Base-by-base conservation (phyloP, 306 rosid genomes). In the Aeschynomene evenia region DNA sequence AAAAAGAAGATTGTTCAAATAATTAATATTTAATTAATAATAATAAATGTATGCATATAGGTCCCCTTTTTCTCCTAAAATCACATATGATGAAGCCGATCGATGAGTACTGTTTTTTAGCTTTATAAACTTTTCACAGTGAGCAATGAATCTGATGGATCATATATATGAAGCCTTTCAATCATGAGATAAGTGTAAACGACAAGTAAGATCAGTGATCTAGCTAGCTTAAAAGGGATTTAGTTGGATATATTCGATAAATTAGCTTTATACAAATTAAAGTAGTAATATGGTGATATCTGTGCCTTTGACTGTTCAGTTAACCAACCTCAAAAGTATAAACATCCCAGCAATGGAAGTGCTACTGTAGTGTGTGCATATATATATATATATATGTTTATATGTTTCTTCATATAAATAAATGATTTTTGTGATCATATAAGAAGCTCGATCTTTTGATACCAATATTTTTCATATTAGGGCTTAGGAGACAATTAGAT, bases 221-320 rank as follows among this genome's bases (percentile, higher is more conserved):
- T 48, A 66, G 48, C 67, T 48, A 66, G 48, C 60, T 33, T 37
- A 33, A 60, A 82, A 68, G 67, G 55, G 56, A 49, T 16, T 70
- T 68, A 39, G 63, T 74, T 48, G 72, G 72, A 26, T 72, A 50
- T 65, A 71, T 65, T 65, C 63, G 10, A 43, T 77, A 46, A 62
- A 70, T 64, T 51, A 39, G 60, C 70, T 76, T 73, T 70, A 72
- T 72, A 65, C 61, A 63, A 64, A 51, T 65, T 39, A 50, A 64
- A 51, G 69, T 39, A 50, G 37, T 23, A 21, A 45, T 72, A 49
- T 65, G 71, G 74, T 67, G 43, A 45, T 31, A 76, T 51, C 18
- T 66, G 72, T 67, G 80, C 63, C 77, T 70, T 79, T 79, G 85
- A 70, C 72, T 56, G 71, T 58, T 72, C 55, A 51, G 46, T 46